Conservation (phyloP, 176 grass and related monocot genomes). For the Musa itinerans region DNA sequence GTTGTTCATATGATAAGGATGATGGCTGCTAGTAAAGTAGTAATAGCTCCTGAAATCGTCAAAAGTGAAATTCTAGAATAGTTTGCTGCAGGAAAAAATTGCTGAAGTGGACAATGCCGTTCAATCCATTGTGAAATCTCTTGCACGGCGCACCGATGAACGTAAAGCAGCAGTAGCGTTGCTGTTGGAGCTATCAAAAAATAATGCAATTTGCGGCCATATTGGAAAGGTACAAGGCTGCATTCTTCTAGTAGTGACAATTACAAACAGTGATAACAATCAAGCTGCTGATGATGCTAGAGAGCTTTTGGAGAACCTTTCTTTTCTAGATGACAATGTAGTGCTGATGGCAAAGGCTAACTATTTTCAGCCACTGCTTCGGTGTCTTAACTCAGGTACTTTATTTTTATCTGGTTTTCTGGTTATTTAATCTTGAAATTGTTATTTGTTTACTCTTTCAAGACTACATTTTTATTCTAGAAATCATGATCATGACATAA, state of each 20-base stretch:
- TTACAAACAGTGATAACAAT: background rate
- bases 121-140: conserved; percentile 2
- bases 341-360: conserved; percentile 1
- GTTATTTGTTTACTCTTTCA: no score
- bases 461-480: no score
- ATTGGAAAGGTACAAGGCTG: background rate
- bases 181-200: conserved; percentile 8
- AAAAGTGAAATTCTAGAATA: background rate
- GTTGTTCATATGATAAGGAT: no score
- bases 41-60: no score
- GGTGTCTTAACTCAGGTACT: background rate
- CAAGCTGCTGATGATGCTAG: conserved; percentile 1
- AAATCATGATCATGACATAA: no score
- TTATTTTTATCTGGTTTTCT: background rate
- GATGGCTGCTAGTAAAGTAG: no score
- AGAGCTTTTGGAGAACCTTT: conserved; percentile 13
- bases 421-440: no score
- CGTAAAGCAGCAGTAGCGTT: background rate
- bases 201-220: background rate
- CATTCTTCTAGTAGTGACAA: conserved; percentile 3
- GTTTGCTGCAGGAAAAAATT: conserved; percentile 3
- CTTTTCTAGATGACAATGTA: background rate
- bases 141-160: background rate
- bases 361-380: background rate
- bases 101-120: conserved; percentile 5